phyloP scores from a whole-genome alignment of 306 rosid genomes.

The Mimosa pudica region DNA sequence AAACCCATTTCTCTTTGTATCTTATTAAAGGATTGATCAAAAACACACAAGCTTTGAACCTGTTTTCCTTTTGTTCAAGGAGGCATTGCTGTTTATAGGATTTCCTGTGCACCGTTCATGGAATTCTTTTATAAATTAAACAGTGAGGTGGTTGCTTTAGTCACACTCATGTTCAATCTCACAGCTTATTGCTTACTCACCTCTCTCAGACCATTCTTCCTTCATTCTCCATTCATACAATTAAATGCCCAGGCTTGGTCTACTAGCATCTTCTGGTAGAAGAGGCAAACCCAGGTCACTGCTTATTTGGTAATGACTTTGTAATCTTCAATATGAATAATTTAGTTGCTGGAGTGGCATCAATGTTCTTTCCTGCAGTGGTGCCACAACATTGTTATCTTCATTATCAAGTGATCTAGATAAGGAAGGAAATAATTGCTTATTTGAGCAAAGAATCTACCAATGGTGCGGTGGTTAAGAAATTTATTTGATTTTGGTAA shows the following conservation, averaged over 20 bases:
- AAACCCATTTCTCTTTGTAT: not conserved
- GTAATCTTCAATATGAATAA: conserved; percentile 17
- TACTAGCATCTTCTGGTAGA: conserved; percentile 11
- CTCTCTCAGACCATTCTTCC: not conserved
- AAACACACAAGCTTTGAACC: conserved; percentile 20
- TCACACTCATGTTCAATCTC: not conserved
- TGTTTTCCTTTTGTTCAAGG: not conserved
- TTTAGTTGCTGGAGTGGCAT: conserved; percentile 19
- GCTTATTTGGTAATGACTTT: not conserved
- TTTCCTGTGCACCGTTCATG: not conserved
- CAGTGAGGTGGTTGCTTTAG: not conserved
- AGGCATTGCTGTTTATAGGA: conserved; percentile 10
- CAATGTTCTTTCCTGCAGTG: not conserved
- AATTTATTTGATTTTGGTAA: conserved; percentile 47
- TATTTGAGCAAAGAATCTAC: conserved; percentile 31
- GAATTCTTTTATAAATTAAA: not conserved
- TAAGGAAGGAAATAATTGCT: conserved; percentile 18
- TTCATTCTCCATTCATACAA: conserved; percentile 6
- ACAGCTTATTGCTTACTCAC: not conserved
- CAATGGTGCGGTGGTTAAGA: conserved; percentile 31
- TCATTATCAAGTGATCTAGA: conserved; percentile 14
- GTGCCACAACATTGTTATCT: not conserved
- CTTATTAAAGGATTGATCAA: not conserved
- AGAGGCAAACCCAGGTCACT: conserved; percentile 17
- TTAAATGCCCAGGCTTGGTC: conserved; percentile 19